These are phyloP conservation scores for Cucumis hystrix DNA, from an alignment of 306 rosid species.

Conservation along the genomic window DNA sequence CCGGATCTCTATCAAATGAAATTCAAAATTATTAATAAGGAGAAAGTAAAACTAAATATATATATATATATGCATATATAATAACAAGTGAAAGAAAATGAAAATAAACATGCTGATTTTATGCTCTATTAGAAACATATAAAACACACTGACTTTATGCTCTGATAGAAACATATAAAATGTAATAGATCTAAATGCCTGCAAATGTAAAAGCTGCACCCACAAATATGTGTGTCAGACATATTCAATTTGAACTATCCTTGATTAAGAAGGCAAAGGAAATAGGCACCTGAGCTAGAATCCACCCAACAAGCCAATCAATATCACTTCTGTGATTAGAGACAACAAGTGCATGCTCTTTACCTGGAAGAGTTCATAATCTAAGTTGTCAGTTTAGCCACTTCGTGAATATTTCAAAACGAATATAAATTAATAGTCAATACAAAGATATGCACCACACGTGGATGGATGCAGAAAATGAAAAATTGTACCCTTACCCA, in stretches of 20 bases:
- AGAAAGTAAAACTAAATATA: conserved; percentile 4
- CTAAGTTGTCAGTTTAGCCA: conserved; percentile 6
- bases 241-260: background rate
- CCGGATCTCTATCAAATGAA: conserved; percentile 62
- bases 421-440: background rate
- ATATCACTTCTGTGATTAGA: conserved; percentile 86
- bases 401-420: background rate
- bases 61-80: too few species aligned
- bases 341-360: conserved; percentile 80
- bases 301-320: conserved; percentile 97
- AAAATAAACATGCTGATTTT: background rate
- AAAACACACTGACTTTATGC: conserved; percentile 1
- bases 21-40: conserved; percentile 10
- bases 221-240: background rate
- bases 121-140: background rate
- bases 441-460: background rate
- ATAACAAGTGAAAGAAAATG: background rate
- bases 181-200: background rate
- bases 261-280: conserved; percentile 3
- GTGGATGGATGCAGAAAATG: background rate
- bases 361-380: conserved; percentile 38
- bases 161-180: background rate
- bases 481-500: conserved; percentile 47
- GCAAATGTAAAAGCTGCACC: background rate
- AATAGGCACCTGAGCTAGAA: conserved; percentile 66